phyloP scores from a whole-genome alignment of 2,329 filamentous ascomycete genomes.

The Alternaria arbusti region DNA sequence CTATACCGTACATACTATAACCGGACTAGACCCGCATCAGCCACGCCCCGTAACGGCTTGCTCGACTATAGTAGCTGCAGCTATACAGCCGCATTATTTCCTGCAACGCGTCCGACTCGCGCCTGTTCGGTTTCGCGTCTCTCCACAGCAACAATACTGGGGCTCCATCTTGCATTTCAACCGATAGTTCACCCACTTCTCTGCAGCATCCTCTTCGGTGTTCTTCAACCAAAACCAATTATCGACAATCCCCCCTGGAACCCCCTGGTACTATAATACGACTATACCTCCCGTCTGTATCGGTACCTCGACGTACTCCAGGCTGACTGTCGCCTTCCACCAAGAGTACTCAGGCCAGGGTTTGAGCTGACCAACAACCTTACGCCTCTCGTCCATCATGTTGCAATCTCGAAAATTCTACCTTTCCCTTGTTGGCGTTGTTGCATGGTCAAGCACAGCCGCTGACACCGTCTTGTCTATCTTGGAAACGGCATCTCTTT shows the following conservation, averaged over 20 bases:
- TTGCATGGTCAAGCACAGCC: conserved; percentile 44
- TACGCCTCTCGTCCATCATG: conserved; percentile 18
- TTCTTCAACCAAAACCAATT: conserved; percentile 7
- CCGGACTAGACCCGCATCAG: conserved; percentile 36
- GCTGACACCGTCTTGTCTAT: conserved; percentile 45
- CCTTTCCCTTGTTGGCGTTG: conserved; percentile 40
- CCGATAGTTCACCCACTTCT: conserved; percentile 20
- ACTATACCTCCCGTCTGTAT: neutral
- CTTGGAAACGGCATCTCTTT: conserved; percentile 45
- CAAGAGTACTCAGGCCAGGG: neutral
- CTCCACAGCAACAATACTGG: conserved; percentile 36
- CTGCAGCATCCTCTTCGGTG: conserved; percentile 7
- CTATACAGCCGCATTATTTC: conserved; percentile 25
- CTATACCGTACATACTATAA: conserved; percentile 17
- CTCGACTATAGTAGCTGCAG: conserved; percentile 21
- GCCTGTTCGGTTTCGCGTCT: conserved; percentile 31
- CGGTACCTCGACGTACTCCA: conserved; percentile 3
- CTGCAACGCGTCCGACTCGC: conserved; percentile 42
- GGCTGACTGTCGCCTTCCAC: conserved; percentile 1
- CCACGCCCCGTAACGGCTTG: conserved; percentile 34
- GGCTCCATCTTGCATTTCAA: conserved; percentile 27
- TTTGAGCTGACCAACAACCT: conserved; percentile 8
- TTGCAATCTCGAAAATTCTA: conserved; percentile 37
- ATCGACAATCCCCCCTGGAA: conserved; percentile 8
- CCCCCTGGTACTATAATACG: conserved; percentile 8